Evolutionary conservation across 441 rosid species (phyloP), one percentile per base, ranked within the genome.

Genomic region (Euphorbia corollata): DNA sequence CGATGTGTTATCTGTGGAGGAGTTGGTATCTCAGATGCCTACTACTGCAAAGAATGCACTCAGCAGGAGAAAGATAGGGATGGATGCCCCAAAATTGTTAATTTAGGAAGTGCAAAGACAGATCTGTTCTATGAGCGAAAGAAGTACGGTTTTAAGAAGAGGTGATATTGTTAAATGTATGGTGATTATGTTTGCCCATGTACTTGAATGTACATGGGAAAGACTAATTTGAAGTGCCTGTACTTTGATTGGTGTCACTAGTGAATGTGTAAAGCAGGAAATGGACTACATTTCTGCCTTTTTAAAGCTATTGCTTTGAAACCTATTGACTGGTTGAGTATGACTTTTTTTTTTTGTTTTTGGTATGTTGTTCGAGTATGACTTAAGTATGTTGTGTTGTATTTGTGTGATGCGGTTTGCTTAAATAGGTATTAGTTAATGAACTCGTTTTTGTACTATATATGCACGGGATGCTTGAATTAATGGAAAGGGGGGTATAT

Each of bases 21-120:
- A 12, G 95, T 89, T 55, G 96, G 96, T 32, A 89, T 89, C 59
- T 89, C 92, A 1, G 92, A 89, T 72, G 94, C 96, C 43, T 89
- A 89, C 71, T 91, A 86, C 70, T 85, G 97, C 76, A 91, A 87
- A 77, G 96, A 91, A 82, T 89, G 94, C 65, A 89, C 98, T 0
- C 96, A 86, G 75, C 92, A 86, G 77, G 96, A 87, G 85, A 91
- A 91, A 71, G 92, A 91, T 71, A 81, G 96, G 61, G 95, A 89
- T 80, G 98, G 96, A 27, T 89, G 96, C 45, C 96, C 92, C 0
- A 91, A 91, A 79, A 91, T 91, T 64, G 95, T 91, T 38, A 89
- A 87, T 77, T 77, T 89, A 18, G 95, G 96, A 12, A 89, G 96
- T 64, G 96, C 96, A 0, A 91, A 91, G 77, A 89, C 95, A 0